Conservation (phyloP, 441 rosid species). For the Mallotus repandus region DNA sequence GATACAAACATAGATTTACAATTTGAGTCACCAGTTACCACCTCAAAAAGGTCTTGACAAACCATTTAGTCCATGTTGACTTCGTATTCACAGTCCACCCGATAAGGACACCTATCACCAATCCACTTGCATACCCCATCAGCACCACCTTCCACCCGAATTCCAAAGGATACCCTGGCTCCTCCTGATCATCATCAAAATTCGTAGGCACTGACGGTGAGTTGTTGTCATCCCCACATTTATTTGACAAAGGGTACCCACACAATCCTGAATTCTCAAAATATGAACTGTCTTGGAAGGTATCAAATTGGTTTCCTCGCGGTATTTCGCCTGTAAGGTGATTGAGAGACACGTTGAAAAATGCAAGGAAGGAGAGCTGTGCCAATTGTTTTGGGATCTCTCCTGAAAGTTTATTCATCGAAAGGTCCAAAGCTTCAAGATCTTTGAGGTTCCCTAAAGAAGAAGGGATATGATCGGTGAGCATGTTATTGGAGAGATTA, state of each 20-base stretch:
- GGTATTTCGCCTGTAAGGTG: too few species aligned
- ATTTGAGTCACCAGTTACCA: not conserved
- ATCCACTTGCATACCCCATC: constrained; percentile 25
- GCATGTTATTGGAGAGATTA: constrained; percentile 19
- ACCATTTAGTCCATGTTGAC: constrained; percentile 8
- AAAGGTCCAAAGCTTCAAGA: constrained; percentile 21
- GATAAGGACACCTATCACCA: constrained; percentile 15
- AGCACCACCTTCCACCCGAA: constrained; percentile 9
- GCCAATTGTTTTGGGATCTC: constrained; percentile 14
- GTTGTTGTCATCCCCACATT: not conserved
- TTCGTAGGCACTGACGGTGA: not conserved
- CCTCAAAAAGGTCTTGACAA: not conserved
- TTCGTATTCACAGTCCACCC: constrained; percentile 11
- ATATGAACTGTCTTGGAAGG: constrained; percentile 6
- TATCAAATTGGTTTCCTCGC: too few species aligned
- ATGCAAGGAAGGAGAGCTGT: constrained; percentile 6
- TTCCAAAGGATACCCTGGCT: not conserved
- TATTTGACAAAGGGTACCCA: constrained; percentile 6
- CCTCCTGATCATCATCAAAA: not conserved
- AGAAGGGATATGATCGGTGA: constrained; percentile 9
- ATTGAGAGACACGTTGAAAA: not conserved
- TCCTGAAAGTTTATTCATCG: constrained; percentile 1
- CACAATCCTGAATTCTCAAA: constrained; percentile 22
- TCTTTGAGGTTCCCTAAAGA: constrained; percentile 4
- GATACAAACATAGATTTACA: too few species aligned